Percentiles rank a stretch among this genome's conserved stretches.
These are phyloP conservation scores for Wallacemonas rigidus DNA, from an alignment of 208 protist genomes.

Conservation along the genomic window DNA sequence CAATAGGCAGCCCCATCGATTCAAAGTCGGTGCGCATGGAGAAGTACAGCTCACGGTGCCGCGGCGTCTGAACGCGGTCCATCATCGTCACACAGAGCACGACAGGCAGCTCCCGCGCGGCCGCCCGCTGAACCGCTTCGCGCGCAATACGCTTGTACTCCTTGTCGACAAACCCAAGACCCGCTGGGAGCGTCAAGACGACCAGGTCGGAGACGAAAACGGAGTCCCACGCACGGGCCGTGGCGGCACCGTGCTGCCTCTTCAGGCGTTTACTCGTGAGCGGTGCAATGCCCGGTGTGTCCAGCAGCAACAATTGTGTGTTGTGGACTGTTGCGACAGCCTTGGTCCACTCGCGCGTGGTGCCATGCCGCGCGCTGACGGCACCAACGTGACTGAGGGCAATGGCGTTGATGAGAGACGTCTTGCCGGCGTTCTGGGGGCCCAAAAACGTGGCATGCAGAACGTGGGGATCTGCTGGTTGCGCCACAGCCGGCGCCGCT, in stretches of 20 bases:
- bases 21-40: slow-evolving; percentile 87
- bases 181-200: slow-evolving; percentile 74
- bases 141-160: slow-evolving; percentile 74
- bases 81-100: slow-evolving; percentile 89
- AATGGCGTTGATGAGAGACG: slow-evolving; percentile 87
- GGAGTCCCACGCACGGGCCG: slow-evolving; percentile 81
- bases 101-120: slow-evolving; percentile 74
- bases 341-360: slow-evolving; percentile 80
- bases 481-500: slow-evolving; percentile 8
- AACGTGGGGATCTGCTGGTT: slow-evolving; percentile 49
- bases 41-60: slow-evolving; percentile 88
- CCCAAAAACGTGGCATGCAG: slow-evolving; percentile 74
- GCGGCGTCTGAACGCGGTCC: slow-evolving; percentile 86
- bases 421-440: slow-evolving; percentile 88
- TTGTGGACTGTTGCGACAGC: slow-evolving; percentile 85
- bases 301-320: slow-evolving; percentile 86
- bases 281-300: slow-evolving; percentile 78
- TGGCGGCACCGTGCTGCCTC: slow-evolving; percentile 48
- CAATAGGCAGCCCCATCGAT: slow-evolving; percentile 65
- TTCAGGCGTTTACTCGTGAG: slow-evolving; percentile 49
- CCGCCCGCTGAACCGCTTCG: slow-evolving; percentile 74
- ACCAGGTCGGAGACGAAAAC: slow-evolving; percentile 81
- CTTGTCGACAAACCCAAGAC: slow-evolving; percentile 83
- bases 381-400: slow-evolving; percentile 81
- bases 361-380: slow-evolving; percentile 80